phyloP scores from a whole-genome alignment of 2,329 filamentous ascomycete species.

The Epicoccum nigrum region DNA sequence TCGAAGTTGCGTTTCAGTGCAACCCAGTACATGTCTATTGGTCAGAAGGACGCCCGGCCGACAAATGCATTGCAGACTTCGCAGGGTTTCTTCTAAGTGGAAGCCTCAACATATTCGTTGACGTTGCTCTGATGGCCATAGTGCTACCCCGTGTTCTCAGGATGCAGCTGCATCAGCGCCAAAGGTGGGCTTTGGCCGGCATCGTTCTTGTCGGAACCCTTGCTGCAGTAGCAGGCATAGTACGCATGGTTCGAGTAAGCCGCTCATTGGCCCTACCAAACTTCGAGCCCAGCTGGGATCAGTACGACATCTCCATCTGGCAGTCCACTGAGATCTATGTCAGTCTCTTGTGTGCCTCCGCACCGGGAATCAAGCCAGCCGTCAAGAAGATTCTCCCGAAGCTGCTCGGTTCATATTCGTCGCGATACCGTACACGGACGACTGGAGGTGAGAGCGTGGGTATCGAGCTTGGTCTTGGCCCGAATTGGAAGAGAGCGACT shows the following conservation, averaged over 20 bases:
- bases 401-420: slow-evolving; percentile 22
- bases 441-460: background rate
- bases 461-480: slow-evolving; percentile 17
- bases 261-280: slow-evolving; percentile 12
- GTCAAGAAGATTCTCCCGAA: slow-evolving; percentile 26
- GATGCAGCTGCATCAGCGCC: slow-evolving; percentile 24
- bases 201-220: slow-evolving; percentile 29
- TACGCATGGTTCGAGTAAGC: slow-evolving; percentile 27
- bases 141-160: slow-evolving; percentile 26
- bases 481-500: slow-evolving; percentile 18
- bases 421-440: slow-evolving; percentile 14
- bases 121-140: slow-evolving; percentile 28
- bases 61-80: slow-evolving; percentile 23
- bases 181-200: slow-evolving; percentile 22
- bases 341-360: slow-evolving; percentile 28
- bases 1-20: slow-evolving; percentile 26
- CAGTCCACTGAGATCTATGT: slow-evolving; percentile 30
- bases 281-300: slow-evolving; percentile 31
- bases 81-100: slow-evolving; percentile 21
- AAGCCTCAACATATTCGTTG: slow-evolving; percentile 22
- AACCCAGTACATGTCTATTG: slow-evolving; percentile 27
- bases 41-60: slow-evolving; percentile 23
- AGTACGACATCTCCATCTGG: slow-evolving; percentile 34
- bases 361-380: slow-evolving; percentile 29
- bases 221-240: slow-evolving; percentile 25